A percentile compares a stretch with the other conserved stretches of the same genome.
These are phyloP conservation scores for Mucor lusitanicus DNA, from an alignment of 371 early-diverging fungal species.

Conservation along the genomic window DNA sequence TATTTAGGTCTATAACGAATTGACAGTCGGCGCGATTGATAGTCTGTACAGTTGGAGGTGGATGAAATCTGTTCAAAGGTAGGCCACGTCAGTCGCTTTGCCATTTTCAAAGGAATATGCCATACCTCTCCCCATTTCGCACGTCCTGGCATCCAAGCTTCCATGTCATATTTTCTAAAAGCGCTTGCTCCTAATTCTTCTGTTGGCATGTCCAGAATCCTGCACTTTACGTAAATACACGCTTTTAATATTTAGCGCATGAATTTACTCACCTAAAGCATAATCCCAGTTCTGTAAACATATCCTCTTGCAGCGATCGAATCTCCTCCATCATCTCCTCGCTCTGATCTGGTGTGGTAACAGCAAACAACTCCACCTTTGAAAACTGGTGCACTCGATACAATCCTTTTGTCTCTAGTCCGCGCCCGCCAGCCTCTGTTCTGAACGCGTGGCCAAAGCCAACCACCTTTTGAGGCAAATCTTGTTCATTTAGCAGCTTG, in stretches of 20 bases:
- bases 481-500: constrained; percentile 54
- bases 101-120: no score
- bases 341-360: constrained; percentile 70
- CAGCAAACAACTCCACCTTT: constrained; percentile 90
- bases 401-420: constrained; percentile 82
- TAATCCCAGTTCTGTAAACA: constrained; percentile 81
- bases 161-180: constrained; percentile 91
- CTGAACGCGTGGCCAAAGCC: constrained; percentile 87
- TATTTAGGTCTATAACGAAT: constrained; percentile 56
- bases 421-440: constrained; percentile 88
- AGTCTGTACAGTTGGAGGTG: constrained; percentile 90
- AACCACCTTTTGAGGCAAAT: constrained; percentile 72
- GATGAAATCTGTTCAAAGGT: constrained; percentile 59
- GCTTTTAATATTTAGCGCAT: no score
- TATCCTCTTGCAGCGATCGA: constrained; percentile 67
- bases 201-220: constrained; percentile 91
- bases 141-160: constrained; percentile 95
- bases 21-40: constrained; percentile 76
- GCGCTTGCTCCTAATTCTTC: constrained; percentile 93
- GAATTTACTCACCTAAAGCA: constrained; percentile 83
- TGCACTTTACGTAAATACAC: constrained; percentile 3
- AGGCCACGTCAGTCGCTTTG: not conserved
- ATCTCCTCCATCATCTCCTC: constrained; percentile 74
- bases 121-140: constrained; percentile 86
- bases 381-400: constrained; percentile 95